Conservation (phyloP, 2,329 filamentous ascomycete species). For the Nemania sp. region DNA sequence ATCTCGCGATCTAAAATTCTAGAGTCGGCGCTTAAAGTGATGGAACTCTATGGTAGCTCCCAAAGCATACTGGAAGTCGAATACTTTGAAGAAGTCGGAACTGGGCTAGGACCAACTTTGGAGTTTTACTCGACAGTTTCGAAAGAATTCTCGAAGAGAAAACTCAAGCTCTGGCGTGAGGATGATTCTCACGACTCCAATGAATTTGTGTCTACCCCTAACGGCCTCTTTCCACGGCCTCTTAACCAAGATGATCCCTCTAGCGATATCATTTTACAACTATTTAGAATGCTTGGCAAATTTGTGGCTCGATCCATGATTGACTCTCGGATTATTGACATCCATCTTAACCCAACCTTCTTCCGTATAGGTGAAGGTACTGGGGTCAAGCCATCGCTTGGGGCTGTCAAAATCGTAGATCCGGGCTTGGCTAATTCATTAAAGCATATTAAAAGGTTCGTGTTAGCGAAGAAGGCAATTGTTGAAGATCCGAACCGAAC, state of each 20-base stretch:
- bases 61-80: slow-evolving; percentile 97
- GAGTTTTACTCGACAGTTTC: slow-evolving; percentile 99
- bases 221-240: slow-evolving; percentile 91
- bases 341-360: slow-evolving; percentile 97
- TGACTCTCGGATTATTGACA: slow-evolving; percentile 96
- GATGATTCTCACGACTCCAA: slow-evolving; percentile 78
- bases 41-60: slow-evolving; percentile 98
- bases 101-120: slow-evolving; percentile 91
- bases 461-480: slow-evolving; percentile 82
- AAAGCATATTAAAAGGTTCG: slow-evolving; percentile 88
- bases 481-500: slow-evolving; percentile 77
- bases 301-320: slow-evolving; percentile 99
- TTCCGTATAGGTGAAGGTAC: slow-evolving; percentile 89
- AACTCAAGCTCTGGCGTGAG: slow-evolving; percentile 95
- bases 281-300: slow-evolving; percentile 95
- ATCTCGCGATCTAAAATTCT: slow-evolving; percentile 95
- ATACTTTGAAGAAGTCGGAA: slow-evolving; percentile 98
- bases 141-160: slow-evolving; percentile 97
- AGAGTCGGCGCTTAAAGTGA: slow-evolving; percentile 96
- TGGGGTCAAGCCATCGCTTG: slow-evolving; percentile 82
- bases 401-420: slow-evolving; percentile 90
- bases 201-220: slow-evolving; percentile 86
- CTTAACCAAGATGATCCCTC: slow-evolving; percentile 84
- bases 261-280: slow-evolving; percentile 86
- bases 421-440: slow-evolving; percentile 86